Conservation (phyloP, 2,329 filamentous ascomycete species). For the Cordyceps farinosa region DNA sequence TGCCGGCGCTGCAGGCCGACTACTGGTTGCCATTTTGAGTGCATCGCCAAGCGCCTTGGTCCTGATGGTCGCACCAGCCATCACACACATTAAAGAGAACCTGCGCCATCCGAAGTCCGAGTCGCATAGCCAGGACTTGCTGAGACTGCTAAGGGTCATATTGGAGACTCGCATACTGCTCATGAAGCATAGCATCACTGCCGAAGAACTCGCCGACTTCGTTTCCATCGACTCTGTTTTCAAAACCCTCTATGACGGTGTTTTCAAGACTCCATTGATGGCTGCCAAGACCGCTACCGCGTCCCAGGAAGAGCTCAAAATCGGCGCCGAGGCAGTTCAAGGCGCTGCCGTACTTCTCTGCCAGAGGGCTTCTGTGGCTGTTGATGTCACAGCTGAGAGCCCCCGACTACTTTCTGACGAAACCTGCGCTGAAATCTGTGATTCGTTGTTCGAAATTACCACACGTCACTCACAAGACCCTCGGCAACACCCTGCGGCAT, state of each 20-base stretch:
- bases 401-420: conserved; percentile 33
- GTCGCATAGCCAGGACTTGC: conserved; percentile 48
- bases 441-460: conserved; percentile 32
- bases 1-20: conserved; percentile 48
- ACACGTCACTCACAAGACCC: conserved; percentile 23
- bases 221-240: conserved; percentile 36
- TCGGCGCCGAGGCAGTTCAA: conserved; percentile 43
- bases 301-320: conserved; percentile 37
- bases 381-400: conserved; percentile 15
- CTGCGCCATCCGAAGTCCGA: conserved; percentile 48
- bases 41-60: conserved; percentile 47
- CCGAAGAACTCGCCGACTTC: conserved; percentile 38
- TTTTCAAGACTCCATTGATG: conserved; percentile 39
- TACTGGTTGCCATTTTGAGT: conserved; percentile 49
- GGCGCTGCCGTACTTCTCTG: conserved; percentile 44
- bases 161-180: conserved; percentile 45
- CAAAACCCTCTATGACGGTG: conserved; percentile 40
- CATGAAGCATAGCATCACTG: conserved; percentile 30
- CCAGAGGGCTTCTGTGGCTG: conserved; percentile 33
- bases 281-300: conserved; percentile 26
- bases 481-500: conserved; percentile 22
- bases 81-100: conserved; percentile 49
- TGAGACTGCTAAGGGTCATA: conserved; percentile 49
- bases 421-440: conserved; percentile 38
- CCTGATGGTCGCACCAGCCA: conserved; percentile 42